A percentile compares a stretch with the other conserved stretches of the same genome.
These are phyloP conservation scores for Boletus vinaceobasis DNA, from an alignment of 768 basidiomycete species.

Conservation along the genomic window DNA sequence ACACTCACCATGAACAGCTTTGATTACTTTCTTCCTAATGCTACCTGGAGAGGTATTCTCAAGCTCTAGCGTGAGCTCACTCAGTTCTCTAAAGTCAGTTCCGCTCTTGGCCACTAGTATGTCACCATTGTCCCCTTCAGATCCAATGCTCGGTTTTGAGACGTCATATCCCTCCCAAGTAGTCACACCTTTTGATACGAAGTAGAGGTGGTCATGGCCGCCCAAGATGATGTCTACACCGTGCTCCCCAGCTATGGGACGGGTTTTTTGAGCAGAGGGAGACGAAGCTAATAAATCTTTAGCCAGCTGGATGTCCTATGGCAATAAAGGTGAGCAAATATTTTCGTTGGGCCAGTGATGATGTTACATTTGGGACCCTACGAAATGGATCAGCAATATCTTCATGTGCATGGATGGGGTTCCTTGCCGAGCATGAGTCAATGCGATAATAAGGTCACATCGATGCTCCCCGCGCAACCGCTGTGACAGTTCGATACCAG, in stretches of 20 bases:
- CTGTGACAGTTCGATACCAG: slow-evolving; percentile 69
- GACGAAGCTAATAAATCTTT: slow-evolving; percentile 61
- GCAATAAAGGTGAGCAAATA: slow-evolving; percentile 6
- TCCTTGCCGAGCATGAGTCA: slow-evolving; percentile 75
- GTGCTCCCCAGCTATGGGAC: slow-evolving; percentile 50
- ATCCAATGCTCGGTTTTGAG: slow-evolving; percentile 51
- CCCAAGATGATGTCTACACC: slow-evolving; percentile 84
- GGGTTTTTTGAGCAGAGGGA: slow-evolving; percentile 45
- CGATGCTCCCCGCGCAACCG: slow-evolving; percentile 64
- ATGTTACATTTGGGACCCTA: slow-evolving; percentile 31
- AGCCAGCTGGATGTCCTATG: slow-evolving; percentile 68
- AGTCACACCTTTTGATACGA: slow-evolving; percentile 59
- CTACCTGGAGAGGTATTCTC: slow-evolving; percentile 56
- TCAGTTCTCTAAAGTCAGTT: slow-evolving; percentile 85
- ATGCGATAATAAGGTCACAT: slow-evolving; percentile 80
- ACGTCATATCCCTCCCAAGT: slow-evolving; percentile 67
- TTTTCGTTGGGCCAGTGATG: neutral
- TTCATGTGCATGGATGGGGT: neutral
- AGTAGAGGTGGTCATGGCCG: slow-evolving; percentile 88
- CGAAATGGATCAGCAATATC: slow-evolving; percentile 1
- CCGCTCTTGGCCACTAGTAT: slow-evolving; percentile 81
- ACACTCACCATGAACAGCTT: slow-evolving; percentile 51
- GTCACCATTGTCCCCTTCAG: slow-evolving; percentile 69
- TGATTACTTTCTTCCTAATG: slow-evolving; percentile 63
- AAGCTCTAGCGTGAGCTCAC: slow-evolving; percentile 67